Conservation (phyloP, 495 filamentous ascomycete species). For the Lasiosphaeriaceae sp. region DNA sequence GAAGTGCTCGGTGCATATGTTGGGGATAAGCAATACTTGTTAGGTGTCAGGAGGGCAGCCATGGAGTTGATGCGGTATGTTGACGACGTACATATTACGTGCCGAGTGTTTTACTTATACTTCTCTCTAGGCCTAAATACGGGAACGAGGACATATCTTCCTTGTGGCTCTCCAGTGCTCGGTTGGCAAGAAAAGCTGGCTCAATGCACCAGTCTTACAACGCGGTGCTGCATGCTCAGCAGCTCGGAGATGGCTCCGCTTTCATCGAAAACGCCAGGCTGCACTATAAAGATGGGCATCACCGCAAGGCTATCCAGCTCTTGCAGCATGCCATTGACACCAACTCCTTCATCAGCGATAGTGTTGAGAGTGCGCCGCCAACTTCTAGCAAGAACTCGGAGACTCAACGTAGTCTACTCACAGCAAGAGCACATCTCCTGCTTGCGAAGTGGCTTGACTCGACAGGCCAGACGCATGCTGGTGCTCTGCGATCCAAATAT, state of each 20-base stretch:
- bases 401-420: conserved; percentile 50
- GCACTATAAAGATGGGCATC: conserved; percentile 91
- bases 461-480: conserved; percentile 83
- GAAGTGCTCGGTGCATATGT: conserved; percentile 82
- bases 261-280: conserved; percentile 89
- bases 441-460: conserved; percentile 95
- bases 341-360: conserved; percentile 55
- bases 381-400: conserved; percentile 40
- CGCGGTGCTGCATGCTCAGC: conserved; percentile 82
- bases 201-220: conserved; percentile 85
- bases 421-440: conserved; percentile 70
- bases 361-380: conserved; percentile 33
- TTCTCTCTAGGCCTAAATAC: conserved; percentile 39
- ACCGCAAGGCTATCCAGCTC: conserved; percentile 89
- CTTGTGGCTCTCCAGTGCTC: conserved; percentile 81
- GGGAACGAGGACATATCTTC: conserved; percentile 69
- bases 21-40: conserved; percentile 87
- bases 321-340: conserved; percentile 77
- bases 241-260: conserved; percentile 77
- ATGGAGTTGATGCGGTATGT: conserved; percentile 71
- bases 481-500: conserved; percentile 72
- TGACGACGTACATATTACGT: neutral
- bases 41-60: conserved; percentile 79
- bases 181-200: conserved; percentile 78
- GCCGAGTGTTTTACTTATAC: neutral